These are phyloP conservation scores for Helianthus tuberosus DNA, from an alignment of 129 eudicot genomes.

Conservation along the genomic window DNA sequence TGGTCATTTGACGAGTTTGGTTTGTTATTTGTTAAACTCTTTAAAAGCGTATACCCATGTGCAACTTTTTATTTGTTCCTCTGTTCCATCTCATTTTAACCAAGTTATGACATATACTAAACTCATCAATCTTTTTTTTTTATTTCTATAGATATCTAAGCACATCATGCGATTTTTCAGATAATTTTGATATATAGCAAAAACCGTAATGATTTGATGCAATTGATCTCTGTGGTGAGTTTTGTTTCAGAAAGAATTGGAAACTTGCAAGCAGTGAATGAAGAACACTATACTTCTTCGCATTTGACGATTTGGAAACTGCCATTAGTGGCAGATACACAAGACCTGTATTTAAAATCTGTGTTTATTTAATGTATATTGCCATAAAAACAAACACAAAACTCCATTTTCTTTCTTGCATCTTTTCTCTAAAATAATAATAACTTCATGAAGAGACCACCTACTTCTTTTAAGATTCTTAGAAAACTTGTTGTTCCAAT, in stretches of 20 bases:
- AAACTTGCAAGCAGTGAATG: no score
- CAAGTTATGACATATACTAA: no score
- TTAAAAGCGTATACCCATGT: constrained; percentile 28
- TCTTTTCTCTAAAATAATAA: background rate
- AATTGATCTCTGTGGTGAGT: no score
- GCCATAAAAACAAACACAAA: constrained; percentile 5
- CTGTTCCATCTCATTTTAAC: no score
- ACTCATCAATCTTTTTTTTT: no score
- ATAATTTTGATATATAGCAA: no score
- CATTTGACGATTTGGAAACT: background rate
- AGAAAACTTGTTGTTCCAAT: background rate
- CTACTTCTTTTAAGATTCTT: background rate
- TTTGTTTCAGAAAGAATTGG: no score
- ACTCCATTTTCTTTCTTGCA: background rate
- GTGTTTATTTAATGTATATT: background rate
- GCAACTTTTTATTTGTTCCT: no score
- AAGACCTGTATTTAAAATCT: background rate
- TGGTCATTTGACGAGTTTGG: constrained; percentile 24
- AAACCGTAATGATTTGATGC: no score
- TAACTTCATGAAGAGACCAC: constrained; percentile 1
- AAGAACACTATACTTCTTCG: background rate
- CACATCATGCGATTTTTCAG: no score
- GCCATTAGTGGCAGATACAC: background rate
- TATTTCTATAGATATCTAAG: no score
- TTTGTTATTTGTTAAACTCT: constrained; percentile 4